A percentile compares a stretch with the other conserved stretches of the same genome.
Evolutionary conservation across 495 filamentous ascomycete genomes (phyloP).

Genomic region (Pyrenula aspistea): DNA sequence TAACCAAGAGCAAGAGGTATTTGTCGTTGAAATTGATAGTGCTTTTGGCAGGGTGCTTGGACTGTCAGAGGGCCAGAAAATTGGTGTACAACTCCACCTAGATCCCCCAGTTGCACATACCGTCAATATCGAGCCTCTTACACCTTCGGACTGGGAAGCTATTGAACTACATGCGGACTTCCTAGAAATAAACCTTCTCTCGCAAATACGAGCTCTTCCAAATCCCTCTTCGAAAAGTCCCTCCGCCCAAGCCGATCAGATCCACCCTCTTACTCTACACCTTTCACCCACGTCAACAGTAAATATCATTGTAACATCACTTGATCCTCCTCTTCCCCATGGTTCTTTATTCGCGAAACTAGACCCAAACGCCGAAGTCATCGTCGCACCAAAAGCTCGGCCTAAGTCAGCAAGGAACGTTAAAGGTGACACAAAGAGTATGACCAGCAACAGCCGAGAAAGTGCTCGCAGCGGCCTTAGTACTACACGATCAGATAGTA

Average conservation of each 20-base stretch:
- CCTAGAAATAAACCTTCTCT: slow-evolving; percentile 82
- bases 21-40: slow-evolving; percentile 76
- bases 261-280: slow-evolving; percentile 81
- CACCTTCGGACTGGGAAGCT: slow-evolving; percentile 94
- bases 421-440: slow-evolving; percentile 52
- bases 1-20: slow-evolving; percentile 53
- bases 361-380: slow-evolving; percentile 84
- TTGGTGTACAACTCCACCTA: slow-evolving; percentile 62
- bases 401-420: slow-evolving; percentile 42
- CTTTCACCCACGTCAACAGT: slow-evolving; percentile 92
- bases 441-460: slow-evolving; percentile 54
- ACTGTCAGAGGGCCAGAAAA: slow-evolving; percentile 73
- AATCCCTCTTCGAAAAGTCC: slow-evolving; percentile 50
- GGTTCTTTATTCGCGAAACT: slow-evolving; percentile 80
- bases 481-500: slow-evolving; percentile 48
- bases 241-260: slow-evolving; percentile 29
- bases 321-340: slow-evolving; percentile 57
- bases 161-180: slow-evolving; percentile 95
- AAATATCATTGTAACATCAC: slow-evolving; percentile 71
- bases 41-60: slow-evolving; percentile 78
- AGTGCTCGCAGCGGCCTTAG: slow-evolving; percentile 62
- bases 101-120: slow-evolving; percentile 85
- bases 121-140: slow-evolving; percentile 90
- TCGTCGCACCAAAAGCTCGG: slow-evolving; percentile 86
- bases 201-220: slow-evolving; percentile 84